phyloP scores from a whole-genome alignment of 75 land plant species.

The Pinus albicaulis region DNA sequence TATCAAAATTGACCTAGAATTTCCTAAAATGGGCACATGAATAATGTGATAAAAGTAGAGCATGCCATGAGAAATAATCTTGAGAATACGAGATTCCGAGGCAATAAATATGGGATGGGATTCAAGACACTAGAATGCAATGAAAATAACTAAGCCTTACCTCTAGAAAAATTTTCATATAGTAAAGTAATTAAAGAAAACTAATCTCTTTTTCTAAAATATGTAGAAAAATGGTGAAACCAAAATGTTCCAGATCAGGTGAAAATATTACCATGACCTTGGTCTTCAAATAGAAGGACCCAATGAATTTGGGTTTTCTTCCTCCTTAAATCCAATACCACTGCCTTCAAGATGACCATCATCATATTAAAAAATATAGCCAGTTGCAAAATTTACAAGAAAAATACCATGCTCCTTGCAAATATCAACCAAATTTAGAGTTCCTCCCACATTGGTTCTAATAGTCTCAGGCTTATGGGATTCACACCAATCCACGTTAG shows the following conservation, averaged over 20 bases:
- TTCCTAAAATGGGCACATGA: too few relatives aligned
- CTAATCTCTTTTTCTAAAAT: too few relatives aligned
- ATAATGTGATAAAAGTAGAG: not conserved
- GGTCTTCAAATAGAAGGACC: slow-evolving; percentile 63
- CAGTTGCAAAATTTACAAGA: slow-evolving; percentile 57
- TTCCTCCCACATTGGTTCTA: slow-evolving; percentile 58
- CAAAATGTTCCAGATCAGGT: too few relatives aligned
- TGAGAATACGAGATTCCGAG: not conserved
- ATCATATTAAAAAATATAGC: slow-evolving; percentile 56
- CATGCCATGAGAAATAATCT: not conserved
- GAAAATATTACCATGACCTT: slow-evolving; percentile 48
- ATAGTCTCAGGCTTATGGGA: slow-evolving; percentile 64
- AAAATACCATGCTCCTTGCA: slow-evolving; percentile 49
- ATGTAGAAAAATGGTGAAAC: too few relatives aligned
- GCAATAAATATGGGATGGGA: not conserved
- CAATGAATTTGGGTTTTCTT: slow-evolving; percentile 58
- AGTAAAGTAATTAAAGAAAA: too few relatives aligned
- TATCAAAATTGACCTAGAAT: too few relatives aligned
- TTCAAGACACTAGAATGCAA: not conserved
- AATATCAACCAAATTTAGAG: slow-evolving; percentile 52
- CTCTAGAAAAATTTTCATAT: too few relatives aligned
- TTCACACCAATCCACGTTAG: slow-evolving; percentile 75
- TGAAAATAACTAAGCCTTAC: not conserved
- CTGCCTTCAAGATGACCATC: slow-evolving; percentile 34
- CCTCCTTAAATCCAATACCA: slow-evolving; percentile 56